These are phyloP conservation scores for Talaromyces albobiverticillius DNA, from an alignment of 2,329 filamentous ascomycete genomes.

Conservation along the genomic window DNA sequence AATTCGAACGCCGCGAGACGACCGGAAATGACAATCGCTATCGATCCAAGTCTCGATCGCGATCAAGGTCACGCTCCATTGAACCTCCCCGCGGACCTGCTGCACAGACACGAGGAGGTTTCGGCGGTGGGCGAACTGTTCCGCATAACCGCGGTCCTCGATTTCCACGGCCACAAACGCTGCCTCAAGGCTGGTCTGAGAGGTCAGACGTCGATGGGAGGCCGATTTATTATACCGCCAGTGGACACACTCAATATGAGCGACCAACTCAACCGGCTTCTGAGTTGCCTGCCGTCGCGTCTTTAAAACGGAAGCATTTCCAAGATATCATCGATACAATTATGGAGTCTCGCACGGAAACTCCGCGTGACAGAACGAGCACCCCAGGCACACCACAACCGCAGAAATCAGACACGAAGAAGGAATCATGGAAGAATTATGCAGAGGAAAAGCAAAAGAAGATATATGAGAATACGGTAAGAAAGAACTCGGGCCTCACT, in stretches of 20 bases:
- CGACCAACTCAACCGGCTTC: conserved; percentile 68
- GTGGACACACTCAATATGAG: conserved; percentile 77
- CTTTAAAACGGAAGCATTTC: conserved; percentile 71
- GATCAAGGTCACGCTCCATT: conserved; percentile 47
- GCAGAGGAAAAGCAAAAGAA: conserved; percentile 84
- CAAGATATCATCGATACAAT: conserved; percentile 85
- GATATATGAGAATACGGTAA: conserved; percentile 88
- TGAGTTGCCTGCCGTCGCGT: conserved; percentile 61
- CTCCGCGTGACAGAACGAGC: conserved; percentile 51
- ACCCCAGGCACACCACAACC: conserved; percentile 66
- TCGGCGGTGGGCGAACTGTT: conserved; percentile 44
- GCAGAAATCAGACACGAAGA: conserved; percentile 52
- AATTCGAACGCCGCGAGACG: conserved; percentile 58
- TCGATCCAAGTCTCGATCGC: conserved; percentile 45
- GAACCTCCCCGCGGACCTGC: conserved; percentile 44
- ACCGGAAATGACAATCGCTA: conserved; percentile 32
- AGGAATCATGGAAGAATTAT: conserved; percentile 51
- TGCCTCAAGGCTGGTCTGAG: conserved; percentile 84
- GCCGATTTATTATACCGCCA: conserved; percentile 81
- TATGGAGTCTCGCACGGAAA: conserved; percentile 51
- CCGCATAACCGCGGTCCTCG: conserved; percentile 56
- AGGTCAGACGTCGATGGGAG: conserved; percentile 70
- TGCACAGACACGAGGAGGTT: conserved; percentile 49
- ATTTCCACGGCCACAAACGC: conserved; percentile 55
- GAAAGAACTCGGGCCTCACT: conserved; percentile 30